phyloP scores from a whole-genome alignment of 305 asterid genomes.

The Withania somnifera region DNA sequence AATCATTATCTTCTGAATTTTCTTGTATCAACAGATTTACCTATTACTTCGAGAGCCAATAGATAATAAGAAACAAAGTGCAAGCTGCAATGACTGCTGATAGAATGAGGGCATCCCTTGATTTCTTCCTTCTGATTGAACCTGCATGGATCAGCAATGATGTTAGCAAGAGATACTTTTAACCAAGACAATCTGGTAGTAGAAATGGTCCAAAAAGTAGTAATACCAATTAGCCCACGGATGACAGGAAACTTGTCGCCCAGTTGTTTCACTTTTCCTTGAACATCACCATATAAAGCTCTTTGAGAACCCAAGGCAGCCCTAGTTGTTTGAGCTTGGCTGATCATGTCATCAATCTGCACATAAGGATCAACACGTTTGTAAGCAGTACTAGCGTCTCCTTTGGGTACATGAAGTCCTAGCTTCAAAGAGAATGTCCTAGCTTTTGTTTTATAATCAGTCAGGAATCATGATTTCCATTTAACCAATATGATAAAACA shows the following conservation, averaged over 20 bases:
- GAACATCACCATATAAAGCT: constrained; percentile 77
- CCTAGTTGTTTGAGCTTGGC: constrained; percentile 95
- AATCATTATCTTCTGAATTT: background rate
- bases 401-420: background rate
- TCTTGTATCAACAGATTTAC: background rate
- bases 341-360: constrained; percentile 84
- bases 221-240: constrained; percentile 75
- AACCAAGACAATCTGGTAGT: background rate
- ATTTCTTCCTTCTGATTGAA: constrained; percentile 68
- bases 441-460: background rate
- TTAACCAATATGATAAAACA: background rate
- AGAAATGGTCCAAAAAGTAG: constrained; percentile 4
- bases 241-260: constrained; percentile 81
- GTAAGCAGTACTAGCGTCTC: background rate
- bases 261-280: constrained; percentile 81
- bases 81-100: constrained; percentile 94
- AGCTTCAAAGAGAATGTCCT: background rate
- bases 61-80: constrained; percentile 79
- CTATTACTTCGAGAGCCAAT: constrained; percentile 80
- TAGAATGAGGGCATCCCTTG: constrained; percentile 84
- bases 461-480: background rate
- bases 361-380: background rate
- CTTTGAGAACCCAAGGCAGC: constrained; percentile 76
- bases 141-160: constrained; percentile 35
- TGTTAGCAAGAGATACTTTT: background rate